phyloP scores from a whole-genome alignment of 2,329 filamentous ascomycete species.

The Capronia coronata region DNA sequence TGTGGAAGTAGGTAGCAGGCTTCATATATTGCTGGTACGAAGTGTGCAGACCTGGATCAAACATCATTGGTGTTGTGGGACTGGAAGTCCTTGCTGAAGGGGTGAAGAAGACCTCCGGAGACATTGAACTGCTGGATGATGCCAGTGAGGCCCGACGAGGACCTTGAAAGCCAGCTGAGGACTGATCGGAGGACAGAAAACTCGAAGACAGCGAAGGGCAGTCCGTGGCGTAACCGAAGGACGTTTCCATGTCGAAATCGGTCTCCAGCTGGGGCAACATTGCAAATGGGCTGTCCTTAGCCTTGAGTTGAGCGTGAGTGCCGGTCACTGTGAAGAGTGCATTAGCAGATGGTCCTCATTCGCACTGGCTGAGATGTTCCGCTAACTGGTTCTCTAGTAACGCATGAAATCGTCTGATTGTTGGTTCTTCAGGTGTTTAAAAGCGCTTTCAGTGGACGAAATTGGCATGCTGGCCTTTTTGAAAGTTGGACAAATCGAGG shows the following conservation, averaged over 20 bases:
- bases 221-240: slow-evolving; percentile 14
- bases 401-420: not conserved
- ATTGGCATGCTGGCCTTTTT: slow-evolving; percentile 1
- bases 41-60: slow-evolving; percentile 3
- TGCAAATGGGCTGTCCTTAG: slow-evolving; percentile 16
- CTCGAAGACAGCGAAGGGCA: slow-evolving; percentile 23
- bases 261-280: slow-evolving; percentile 13
- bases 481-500: not conserved
- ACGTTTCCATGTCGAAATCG: slow-evolving; percentile 16
- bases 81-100: slow-evolving; percentile 18
- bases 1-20: slow-evolving; percentile 9
- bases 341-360: not conserved
- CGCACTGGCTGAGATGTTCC: not conserved
- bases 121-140: slow-evolving; percentile 19
- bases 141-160: slow-evolving; percentile 16
- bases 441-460: not conserved
- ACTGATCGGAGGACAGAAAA: slow-evolving; percentile 22
- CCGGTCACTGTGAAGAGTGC: not conserved
- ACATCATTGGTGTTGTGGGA: slow-evolving; percentile 20
- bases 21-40: slow-evolving; percentile 18
- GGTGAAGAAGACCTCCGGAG: slow-evolving; percentile 21
- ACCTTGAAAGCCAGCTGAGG: slow-evolving; percentile 9
- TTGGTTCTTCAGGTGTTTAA: not conserved
- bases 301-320: slow-evolving; percentile 3
- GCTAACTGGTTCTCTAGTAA: not conserved